These are phyloP conservation scores for Epichloe baconii DNA, from an alignment of 2,329 filamentous ascomycete species.

Conservation along the genomic window DNA sequence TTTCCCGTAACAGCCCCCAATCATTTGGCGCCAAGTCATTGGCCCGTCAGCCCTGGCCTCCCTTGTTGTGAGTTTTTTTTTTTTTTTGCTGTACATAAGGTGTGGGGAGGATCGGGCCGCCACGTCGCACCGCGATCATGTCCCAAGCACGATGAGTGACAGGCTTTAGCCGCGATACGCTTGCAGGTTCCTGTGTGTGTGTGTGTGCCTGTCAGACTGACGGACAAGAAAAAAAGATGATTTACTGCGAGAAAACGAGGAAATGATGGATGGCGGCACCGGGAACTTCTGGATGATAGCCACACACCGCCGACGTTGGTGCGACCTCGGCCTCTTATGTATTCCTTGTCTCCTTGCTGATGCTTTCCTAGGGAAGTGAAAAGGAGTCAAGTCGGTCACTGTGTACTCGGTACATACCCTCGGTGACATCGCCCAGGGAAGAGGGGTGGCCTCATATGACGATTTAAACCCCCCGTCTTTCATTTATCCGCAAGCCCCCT, in stretches of 20 bases:
- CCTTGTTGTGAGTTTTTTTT: background rate
- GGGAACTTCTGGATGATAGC: background rate
- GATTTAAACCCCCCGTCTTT: too few relatives aligned
- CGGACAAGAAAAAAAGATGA: background rate
- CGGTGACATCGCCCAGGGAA: too few relatives aligned
- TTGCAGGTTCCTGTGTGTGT: background rate
- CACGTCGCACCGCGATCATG: constrained; percentile 5
- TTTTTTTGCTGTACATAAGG: background rate
- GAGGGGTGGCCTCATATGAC: too few relatives aligned
- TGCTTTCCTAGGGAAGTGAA: too few relatives aligned
- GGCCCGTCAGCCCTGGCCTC: too few relatives aligned
- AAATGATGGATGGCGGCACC: background rate
- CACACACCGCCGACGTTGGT: background rate
- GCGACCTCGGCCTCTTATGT: background rate
- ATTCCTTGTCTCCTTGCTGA: too few relatives aligned
- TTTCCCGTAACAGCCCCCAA: too few relatives aligned
- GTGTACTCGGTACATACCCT: too few relatives aligned
- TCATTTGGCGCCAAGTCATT: too few relatives aligned
- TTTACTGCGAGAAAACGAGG: background rate
- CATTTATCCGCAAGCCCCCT: too few relatives aligned
- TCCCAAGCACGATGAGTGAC: constrained; percentile 1
- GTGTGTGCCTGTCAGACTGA: background rate
- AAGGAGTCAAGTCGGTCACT: too few relatives aligned
- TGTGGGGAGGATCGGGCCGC: constrained; percentile 6
- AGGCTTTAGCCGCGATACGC: constrained; percentile 4